Conservation (phyloP, 2,329 filamentous ascomycete genomes). For the Fusarium mexicanum region DNA sequence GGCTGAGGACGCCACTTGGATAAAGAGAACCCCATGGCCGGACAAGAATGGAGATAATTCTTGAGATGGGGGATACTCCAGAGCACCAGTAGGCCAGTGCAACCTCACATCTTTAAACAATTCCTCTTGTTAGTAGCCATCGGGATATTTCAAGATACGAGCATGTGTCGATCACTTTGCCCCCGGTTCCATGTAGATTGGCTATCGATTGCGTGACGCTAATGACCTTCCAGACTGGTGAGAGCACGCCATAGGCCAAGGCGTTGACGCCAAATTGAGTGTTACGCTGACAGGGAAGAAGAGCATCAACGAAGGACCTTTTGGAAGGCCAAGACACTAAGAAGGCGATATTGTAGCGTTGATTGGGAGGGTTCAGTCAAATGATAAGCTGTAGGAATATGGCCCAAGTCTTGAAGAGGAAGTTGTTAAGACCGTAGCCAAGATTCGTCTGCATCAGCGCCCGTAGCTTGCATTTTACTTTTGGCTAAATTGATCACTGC, state of each 20-base stretch:
- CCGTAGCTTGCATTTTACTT: neutral
- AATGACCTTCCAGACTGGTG: slow-evolving; percentile 19
- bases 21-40: neutral
- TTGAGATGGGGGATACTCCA: too few relatives aligned
- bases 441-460: neutral
- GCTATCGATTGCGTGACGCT: slow-evolving; percentile 17
- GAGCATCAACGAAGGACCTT: neutral
- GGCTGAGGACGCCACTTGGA: neutral
- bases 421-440: neutral
- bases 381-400: neutral
- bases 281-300: neutral
- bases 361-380: neutral
- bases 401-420: neutral
- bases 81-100: neutral
- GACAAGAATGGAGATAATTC: neutral
- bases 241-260: slow-evolving; percentile 26
- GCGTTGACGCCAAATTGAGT: slow-evolving; percentile 12
- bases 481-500: neutral
- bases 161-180: neutral
- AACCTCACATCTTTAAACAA: neutral
- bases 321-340: neutral
- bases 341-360: neutral
- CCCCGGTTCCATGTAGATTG: neutral
- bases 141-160: neutral
- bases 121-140: neutral